Evolutionary conservation across 352 stramenopile genomes (phyloP).

Genomic region (Globisporangium emineosum): DNA sequence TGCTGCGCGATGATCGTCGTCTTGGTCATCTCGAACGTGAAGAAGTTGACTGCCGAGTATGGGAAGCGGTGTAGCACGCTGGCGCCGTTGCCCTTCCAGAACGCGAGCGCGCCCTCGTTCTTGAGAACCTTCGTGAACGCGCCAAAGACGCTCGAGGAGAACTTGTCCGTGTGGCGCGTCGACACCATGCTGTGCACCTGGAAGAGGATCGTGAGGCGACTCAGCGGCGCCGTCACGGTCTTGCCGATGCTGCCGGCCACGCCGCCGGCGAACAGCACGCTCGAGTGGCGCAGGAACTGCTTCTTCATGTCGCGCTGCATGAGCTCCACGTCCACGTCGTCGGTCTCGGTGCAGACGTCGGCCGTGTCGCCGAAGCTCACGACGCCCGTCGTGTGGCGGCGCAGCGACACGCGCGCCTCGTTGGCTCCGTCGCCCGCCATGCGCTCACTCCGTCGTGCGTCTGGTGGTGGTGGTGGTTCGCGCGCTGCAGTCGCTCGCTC

Average conservation of each 20-base stretch:
- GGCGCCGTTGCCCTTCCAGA: conserved; percentile 97
- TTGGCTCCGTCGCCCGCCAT: conserved; percentile 11
- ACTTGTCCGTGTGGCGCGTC: conserved; percentile 80
- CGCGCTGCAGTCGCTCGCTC: background rate
- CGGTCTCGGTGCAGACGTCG: conserved; percentile 76
- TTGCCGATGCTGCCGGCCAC: conserved; percentile 95
- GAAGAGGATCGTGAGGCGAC: conserved; percentile 94
- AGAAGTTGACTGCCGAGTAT: conserved; percentile 97
- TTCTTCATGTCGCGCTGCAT: conserved; percentile 67
- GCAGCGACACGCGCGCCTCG: conserved; percentile 48
- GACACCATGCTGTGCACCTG: conserved; percentile 96
- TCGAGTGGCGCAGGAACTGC: conserved; percentile 72
- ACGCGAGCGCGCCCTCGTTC: conserved; percentile 87
- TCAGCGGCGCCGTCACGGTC: conserved; percentile 94
- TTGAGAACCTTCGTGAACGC: conserved; percentile 91
- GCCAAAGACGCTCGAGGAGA: conserved; percentile 63
- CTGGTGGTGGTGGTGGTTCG: background rate
- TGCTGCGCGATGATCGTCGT: conserved; percentile 62
- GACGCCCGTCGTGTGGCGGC: conserved; percentile 75
- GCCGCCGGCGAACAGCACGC: conserved; percentile 85
- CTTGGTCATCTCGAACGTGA: conserved; percentile 93
- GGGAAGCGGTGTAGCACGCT: conserved; percentile 95
- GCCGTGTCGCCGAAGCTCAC: conserved; percentile 77
- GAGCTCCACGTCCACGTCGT: conserved; percentile 73
- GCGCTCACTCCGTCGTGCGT: background rate